Conservation (phyloP, 495 filamentous ascomycete species). For the Bacidia rubella region DNA sequence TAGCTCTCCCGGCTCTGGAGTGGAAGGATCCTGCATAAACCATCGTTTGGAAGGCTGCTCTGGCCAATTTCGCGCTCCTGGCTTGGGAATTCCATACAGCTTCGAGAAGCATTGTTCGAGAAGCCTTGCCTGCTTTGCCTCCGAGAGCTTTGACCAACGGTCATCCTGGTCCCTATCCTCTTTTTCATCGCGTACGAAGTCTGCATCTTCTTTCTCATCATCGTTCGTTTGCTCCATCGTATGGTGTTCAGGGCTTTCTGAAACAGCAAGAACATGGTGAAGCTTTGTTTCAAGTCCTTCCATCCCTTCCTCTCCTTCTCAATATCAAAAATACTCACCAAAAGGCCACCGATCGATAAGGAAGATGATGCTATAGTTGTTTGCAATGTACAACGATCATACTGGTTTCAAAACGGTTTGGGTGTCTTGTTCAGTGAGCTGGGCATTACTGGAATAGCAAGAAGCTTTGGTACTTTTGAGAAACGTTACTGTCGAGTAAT, state of each 20-base stretch:
- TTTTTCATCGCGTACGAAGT: neutral
- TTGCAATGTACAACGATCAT: neutral
- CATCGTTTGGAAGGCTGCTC: conserved; percentile 3
- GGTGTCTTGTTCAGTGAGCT: neutral
- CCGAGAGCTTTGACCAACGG: neutral
- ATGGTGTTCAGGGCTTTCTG: neutral
- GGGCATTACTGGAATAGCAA: no score
- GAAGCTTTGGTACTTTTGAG: no score
- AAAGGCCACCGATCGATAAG: neutral
- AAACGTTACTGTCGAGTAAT: no score
- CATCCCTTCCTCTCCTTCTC: neutral
- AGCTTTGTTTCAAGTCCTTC: neutral
- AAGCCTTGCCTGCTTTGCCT: neutral
- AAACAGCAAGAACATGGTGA: neutral
- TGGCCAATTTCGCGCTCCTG: neutral
- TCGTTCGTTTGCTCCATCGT: neutral
- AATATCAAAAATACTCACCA: neutral
- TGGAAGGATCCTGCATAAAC: conserved; percentile 1
- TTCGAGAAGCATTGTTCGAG: neutral
- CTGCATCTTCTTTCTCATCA: neutral
- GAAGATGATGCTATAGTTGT: neutral
- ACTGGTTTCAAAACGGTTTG: neutral
- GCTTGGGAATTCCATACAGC: neutral
- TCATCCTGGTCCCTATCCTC: neutral
- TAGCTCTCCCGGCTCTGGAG: neutral